These are phyloP conservation scores for Fonsecaea monophora DNA, from an alignment of 2,329 filamentous ascomycete species.

Conservation along the genomic window DNA sequence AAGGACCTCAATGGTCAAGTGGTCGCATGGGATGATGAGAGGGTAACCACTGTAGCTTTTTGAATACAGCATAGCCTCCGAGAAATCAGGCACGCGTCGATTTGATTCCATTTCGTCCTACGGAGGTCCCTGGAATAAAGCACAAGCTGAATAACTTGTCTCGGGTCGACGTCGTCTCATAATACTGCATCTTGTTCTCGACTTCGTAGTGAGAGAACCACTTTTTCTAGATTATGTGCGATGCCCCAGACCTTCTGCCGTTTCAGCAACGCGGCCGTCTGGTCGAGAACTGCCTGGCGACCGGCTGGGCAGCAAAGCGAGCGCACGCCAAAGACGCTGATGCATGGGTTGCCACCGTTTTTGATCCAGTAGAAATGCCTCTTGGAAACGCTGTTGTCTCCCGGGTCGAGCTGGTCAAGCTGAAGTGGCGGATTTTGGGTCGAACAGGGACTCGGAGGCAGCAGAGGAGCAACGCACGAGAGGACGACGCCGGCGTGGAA, in stretches of 20 bases:
- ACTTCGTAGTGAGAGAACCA: not conserved
- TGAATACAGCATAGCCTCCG: not conserved
- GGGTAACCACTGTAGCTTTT: not conserved
- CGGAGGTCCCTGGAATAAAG: not conserved
- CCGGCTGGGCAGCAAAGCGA: not conserved
- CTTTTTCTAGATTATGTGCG: not conserved
- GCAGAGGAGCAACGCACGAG: not conserved
- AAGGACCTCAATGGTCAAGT: constrained; percentile 9
- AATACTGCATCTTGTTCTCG: not conserved
- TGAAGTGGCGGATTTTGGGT: not conserved
- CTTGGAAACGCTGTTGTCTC: not conserved
- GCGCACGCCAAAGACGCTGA: not conserved
- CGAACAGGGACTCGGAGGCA: not conserved
- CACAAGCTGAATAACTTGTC: not conserved
- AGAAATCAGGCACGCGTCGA: not conserved
- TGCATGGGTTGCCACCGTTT: not conserved
- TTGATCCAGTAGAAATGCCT: not conserved
- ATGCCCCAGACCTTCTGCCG: not conserved
- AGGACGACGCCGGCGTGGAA: constrained; percentile 23
- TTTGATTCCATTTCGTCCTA: not conserved
- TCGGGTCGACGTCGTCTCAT: not conserved
- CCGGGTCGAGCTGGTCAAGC: not conserved
- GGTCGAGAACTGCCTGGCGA: not conserved
- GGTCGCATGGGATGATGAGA: constrained; percentile 11
- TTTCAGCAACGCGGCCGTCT: not conserved